Evolutionary conservation across 208 protist genomes (phyloP), one percentile per base, ranked within the genome.

Genomic region (Acanthamoeba rhysodes): DNA sequence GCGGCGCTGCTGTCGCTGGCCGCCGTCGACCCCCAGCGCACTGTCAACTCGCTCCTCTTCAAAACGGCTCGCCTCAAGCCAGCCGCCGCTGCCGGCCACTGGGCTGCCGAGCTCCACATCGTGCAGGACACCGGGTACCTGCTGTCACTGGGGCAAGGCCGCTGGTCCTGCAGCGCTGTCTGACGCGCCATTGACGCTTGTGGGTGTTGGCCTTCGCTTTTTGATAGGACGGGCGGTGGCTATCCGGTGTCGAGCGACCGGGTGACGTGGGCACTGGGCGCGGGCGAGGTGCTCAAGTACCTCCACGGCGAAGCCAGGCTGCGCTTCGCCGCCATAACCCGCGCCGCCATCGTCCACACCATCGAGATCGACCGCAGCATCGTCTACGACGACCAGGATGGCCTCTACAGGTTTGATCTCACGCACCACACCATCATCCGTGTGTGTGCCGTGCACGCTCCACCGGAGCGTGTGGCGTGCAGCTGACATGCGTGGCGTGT

Each of bases 171-270:
- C 32, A 37, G n/a, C n/a, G n/a, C 18, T 12, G 32, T 12, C 32
- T 74, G 3, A 41, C 10, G 10, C 70, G 5, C n/a, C 18, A 41
- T 41, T 41, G 37, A 4, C 37, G n/a, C n/a, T n/a, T 41, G 37
- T 3, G 37, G 37, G 37, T 41, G 1, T 41, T 41, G 37, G 37
- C 37, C 37, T 4, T 41, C 37, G 37, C 37, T 10, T 32, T 10
- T 0, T n/a, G 12, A 82, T 24, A 84, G 74, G 16, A 84, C 74
- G 18, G 74, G 74, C 34, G 74, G 74, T 0, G 55, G 74, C 24
- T 84, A 84, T 50, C 74, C 74, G 24, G 74, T 84, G 22, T 84
- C 74, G 9, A 84, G 37, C 74, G 74, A 84, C 9, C 74, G 74
- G 53, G 74, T 84, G 74, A 84, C 74, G 41, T 84, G 74, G 74